These are phyloP conservation scores for Epichloe sibirici DNA, from an alignment of 2,329 filamentous ascomycete genomes.

Conservation along the genomic window DNA sequence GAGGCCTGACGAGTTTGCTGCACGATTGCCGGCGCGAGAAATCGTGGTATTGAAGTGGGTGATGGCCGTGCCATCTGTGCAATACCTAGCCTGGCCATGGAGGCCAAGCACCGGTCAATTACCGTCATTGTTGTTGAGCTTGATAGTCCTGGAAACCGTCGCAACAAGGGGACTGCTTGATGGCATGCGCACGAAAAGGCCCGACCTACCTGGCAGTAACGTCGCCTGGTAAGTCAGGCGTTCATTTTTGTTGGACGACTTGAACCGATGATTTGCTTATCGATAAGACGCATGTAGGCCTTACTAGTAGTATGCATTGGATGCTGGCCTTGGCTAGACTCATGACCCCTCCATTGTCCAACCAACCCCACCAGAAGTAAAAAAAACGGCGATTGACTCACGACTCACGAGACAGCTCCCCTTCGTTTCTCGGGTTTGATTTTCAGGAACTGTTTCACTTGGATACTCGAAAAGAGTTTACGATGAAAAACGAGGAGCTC, in stretches of 20 bases:
- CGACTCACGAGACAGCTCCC: slow-evolving; percentile 8
- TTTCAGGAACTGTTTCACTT: background rate
- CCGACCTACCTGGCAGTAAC: slow-evolving; percentile 1
- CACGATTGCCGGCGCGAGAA: slow-evolving; percentile 33
- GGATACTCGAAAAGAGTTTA: slow-evolving; percentile 8
- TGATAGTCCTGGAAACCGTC: slow-evolving; percentile 8
- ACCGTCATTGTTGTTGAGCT: slow-evolving; percentile 32
- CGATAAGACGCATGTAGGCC: background rate
- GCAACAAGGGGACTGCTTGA: background rate
- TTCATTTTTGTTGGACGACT: background rate
- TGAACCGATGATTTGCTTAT: slow-evolving; percentile 3
- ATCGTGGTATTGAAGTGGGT: slow-evolving; percentile 32
- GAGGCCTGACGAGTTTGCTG: slow-evolving; percentile 33
- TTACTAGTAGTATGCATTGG: no score
- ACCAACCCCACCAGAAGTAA: slow-evolving; percentile 9
- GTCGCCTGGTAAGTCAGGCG: slow-evolving; percentile 15
- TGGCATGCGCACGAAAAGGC: slow-evolving; percentile 7
- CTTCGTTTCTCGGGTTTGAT: background rate
- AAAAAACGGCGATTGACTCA: slow-evolving; percentile 16
- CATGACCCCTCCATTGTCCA: slow-evolving; percentile 12
- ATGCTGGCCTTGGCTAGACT: background rate
- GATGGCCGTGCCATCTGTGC: slow-evolving; percentile 29
- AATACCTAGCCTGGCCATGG: slow-evolving; percentile 38
- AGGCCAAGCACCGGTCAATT: slow-evolving; percentile 41
- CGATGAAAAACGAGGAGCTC: slow-evolving; percentile 47